phyloP scores from a whole-genome alignment of 768 basidiomycete species.

The Coprinellus aureogranulatus region DNA sequence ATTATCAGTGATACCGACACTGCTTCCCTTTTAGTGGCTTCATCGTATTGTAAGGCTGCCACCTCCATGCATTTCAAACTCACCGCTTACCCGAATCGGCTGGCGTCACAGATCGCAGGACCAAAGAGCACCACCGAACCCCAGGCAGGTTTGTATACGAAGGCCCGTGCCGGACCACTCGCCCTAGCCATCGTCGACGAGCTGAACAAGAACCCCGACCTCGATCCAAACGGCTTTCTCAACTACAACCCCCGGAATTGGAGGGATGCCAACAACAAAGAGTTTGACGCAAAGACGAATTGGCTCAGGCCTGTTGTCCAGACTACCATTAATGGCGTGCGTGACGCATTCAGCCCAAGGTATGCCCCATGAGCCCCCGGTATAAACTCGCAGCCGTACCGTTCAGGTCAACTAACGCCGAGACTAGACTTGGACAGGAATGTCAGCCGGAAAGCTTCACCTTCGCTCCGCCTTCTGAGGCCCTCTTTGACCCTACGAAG shows the following conservation, averaged over 20 bases:
- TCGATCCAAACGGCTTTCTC: slow-evolving; percentile 42
- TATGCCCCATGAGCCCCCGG: slow-evolving; percentile 14
- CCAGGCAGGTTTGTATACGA: slow-evolving; percentile 55
- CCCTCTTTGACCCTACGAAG: slow-evolving; percentile 51
- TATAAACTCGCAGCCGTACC: background rate
- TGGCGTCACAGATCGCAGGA: slow-evolving; percentile 42
- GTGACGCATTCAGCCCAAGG: slow-evolving; percentile 54
- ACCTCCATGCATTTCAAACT: background rate
- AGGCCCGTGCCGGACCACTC: slow-evolving; percentile 46
- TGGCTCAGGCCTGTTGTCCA: slow-evolving; percentile 49
- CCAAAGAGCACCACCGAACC: slow-evolving; percentile 54
- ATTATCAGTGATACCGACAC: background rate
- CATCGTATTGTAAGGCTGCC: slow-evolving; percentile 41
- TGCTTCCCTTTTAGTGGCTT: slow-evolving; percentile 32
- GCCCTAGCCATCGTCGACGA: slow-evolving; percentile 48
- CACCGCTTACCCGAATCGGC: background rate
- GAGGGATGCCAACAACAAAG: slow-evolving; percentile 42
- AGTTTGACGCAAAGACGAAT: too few species aligned
- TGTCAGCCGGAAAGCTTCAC: slow-evolving; percentile 29
- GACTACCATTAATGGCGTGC: slow-evolving; percentile 45
- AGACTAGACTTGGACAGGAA: slow-evolving; percentile 42
- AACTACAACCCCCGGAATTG: slow-evolving; percentile 52
- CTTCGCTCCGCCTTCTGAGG: slow-evolving; percentile 36
- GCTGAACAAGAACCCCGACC: slow-evolving; percentile 34
- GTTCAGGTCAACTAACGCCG: slow-evolving; percentile 2